Evolutionary conservation across 805 yeast species (phyloP).

Genomic region (Candida odintsovae): DNA sequence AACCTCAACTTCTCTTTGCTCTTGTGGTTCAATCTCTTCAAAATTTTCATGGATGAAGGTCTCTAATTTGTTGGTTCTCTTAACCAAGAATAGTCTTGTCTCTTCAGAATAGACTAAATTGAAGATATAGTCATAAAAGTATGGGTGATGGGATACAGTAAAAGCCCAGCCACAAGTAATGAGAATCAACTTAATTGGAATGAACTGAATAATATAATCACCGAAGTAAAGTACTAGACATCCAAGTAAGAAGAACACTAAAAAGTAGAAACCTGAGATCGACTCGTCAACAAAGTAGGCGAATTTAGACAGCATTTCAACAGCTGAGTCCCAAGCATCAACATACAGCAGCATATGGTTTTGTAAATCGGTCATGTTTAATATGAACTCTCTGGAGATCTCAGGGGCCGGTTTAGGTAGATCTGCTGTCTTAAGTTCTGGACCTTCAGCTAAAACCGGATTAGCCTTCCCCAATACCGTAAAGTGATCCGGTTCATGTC

Average conservation of each 20-base stretch:
- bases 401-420: slow-evolving; percentile 61
- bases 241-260: slow-evolving; percentile 14
- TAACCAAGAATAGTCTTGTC: slow-evolving; percentile 46
- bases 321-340: slow-evolving; percentile 50
- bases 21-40: slow-evolving; percentile 30
- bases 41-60: slow-evolving; percentile 20
- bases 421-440: slow-evolving; percentile 45
- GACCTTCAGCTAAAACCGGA: slow-evolving; percentile 45
- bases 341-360: slow-evolving; percentile 71
- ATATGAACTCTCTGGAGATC: slow-evolving; percentile 66
- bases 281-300: slow-evolving; percentile 61
- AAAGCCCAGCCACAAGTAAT: slow-evolving; percentile 46
- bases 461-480: slow-evolving; percentile 26
- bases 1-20: slow-evolving; percentile 50
- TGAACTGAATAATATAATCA: slow-evolving; percentile 24
- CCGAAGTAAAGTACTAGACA: slow-evolving; percentile 28
- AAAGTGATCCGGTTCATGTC: slow-evolving; percentile 57
- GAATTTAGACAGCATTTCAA: slow-evolving; percentile 44
- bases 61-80: slow-evolving; percentile 46
- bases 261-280: slow-evolving; percentile 46
- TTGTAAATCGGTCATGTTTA: slow-evolving; percentile 80
- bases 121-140: slow-evolving; percentile 39
- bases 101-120: slow-evolving; percentile 55
- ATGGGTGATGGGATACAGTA: slow-evolving; percentile 46
- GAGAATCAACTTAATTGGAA: slow-evolving; percentile 30